phyloP scores from a whole-genome alignment of 1,139 yeast genomes.

The Lizanozyma gosingica region DNA sequence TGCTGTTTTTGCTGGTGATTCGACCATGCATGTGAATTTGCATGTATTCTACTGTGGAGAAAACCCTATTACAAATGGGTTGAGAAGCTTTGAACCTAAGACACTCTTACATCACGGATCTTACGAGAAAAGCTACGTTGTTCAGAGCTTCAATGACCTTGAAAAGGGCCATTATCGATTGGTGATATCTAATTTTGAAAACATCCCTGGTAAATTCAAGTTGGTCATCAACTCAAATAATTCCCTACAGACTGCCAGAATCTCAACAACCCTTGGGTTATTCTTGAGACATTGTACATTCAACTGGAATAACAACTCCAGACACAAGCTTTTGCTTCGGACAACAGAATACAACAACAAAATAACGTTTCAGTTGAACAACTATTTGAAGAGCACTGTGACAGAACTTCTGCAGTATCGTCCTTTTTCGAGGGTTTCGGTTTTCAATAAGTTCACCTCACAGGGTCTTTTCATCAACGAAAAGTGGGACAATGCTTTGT shows the following conservation, averaged over 20 bases:
- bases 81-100: not conserved
- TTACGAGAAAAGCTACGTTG: not conserved
- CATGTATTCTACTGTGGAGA: slow-evolving; percentile 33
- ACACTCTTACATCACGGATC: not conserved
- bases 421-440: slow-evolving; percentile 19
- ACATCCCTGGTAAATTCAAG: not conserved
- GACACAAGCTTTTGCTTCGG: not conserved
- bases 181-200: not conserved
- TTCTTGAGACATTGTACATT: not conserved
- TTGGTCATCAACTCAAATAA: not conserved
- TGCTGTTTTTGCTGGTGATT: slow-evolving; percentile 18
- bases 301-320: not conserved
- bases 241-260: not conserved
- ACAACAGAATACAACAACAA: not conserved
- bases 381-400: not conserved
- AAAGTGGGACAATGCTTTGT: slow-evolving; percentile 27
- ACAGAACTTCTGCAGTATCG: not conserved
- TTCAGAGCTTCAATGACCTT: not conserved
- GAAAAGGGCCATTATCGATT: not conserved
- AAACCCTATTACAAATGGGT: not conserved
- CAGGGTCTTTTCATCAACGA: slow-evolving; percentile 24
- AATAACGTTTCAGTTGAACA: not conserved
- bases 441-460: slow-evolving; percentile 19
- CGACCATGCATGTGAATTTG: slow-evolving; percentile 21
- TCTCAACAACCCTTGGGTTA: not conserved